These are phyloP conservation scores for Eleusine indica DNA, from an alignment of 176 grass and related monocot species.

Conservation along the genomic window DNA sequence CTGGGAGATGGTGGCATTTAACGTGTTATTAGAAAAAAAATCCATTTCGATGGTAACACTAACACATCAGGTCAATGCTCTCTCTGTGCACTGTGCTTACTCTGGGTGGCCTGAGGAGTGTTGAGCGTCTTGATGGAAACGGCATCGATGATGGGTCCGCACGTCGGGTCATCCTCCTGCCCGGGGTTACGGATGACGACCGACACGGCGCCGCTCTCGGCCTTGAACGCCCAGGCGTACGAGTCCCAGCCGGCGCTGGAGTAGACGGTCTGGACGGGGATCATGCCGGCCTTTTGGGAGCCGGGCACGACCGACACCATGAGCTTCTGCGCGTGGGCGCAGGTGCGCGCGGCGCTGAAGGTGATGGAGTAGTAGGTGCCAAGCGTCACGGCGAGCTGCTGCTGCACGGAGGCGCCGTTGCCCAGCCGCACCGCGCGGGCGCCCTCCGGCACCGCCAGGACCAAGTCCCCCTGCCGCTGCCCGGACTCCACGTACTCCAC, in stretches of 20 bases:
- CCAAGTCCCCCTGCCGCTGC: slow-evolving; percentile 84
- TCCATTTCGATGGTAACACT: neutral
- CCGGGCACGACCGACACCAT: slow-evolving; percentile 78
- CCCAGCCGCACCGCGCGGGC: slow-evolving; percentile 82
- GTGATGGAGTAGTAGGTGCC: slow-evolving; percentile 85
- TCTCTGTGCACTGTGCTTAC: neutral
- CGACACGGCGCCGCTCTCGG: slow-evolving; percentile 46
- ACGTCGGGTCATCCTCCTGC: slow-evolving; percentile 80
- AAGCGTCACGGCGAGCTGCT: slow-evolving; percentile 50
- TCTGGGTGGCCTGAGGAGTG: slow-evolving; percentile 42
- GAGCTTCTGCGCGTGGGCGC: slow-evolving; percentile 74
- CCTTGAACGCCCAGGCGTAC: slow-evolving; percentile 80
- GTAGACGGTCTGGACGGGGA: slow-evolving; percentile 91
- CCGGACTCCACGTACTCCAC: slow-evolving; percentile 95
- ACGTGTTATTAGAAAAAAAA: neutral
- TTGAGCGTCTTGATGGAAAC: slow-evolving; percentile 65
- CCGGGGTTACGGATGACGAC: slow-evolving; percentile 86
- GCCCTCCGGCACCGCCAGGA: slow-evolving; percentile 81
- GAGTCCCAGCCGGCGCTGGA: slow-evolving; percentile 91
- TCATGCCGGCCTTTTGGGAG: slow-evolving; percentile 41
- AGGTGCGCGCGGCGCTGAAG: slow-evolving; percentile 88
- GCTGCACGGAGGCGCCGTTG: slow-evolving; percentile 82
- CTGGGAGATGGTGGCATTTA: neutral
- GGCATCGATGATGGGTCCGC: slow-evolving; percentile 83
- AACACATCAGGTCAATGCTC: neutral